Base-by-base conservation (phyloP, 2,329 filamentous ascomycete species). In the Beauveria caledonica region DNA sequence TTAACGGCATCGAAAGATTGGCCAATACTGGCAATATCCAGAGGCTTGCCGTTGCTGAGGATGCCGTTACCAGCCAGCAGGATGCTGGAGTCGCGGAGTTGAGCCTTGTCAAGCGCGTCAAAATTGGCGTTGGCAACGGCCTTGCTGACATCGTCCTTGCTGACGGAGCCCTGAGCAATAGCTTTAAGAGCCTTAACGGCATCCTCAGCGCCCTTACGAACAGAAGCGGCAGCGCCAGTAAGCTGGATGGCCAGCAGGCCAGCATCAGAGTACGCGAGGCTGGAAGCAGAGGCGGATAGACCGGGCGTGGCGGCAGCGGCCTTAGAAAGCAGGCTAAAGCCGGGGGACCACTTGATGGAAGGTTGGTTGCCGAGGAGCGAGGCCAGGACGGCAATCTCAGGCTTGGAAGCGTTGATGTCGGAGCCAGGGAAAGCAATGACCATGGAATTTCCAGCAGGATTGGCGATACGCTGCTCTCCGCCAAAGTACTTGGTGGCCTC, bases 91-190 rank as follows among this genome's bases (percentile, higher is more conserved):
- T 87, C 83, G 64, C 89, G 85, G 69, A 87, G 86, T 78, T 97
- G 89, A 66, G 86, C 89, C 65, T 86, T 83, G 71, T 95, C 90
- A 59, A 97, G 82, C 66, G 91, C 88, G 73, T 89, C 87, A 78
- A 96, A 99, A 78, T 96, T 97, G 71, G 94, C 94, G 70, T 89
- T 86, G 63, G 93, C 90, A 73, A 92, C 85, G 56, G 94, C 94
- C 83, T 97, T 97, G 75, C 87, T 85, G 72, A 97, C 82, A 64
- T 94, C 88, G 76, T 99, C 94, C 72, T 89, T 87, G 75, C 82
- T 84, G 68, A 94, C 82, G 60, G 86, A 79, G 66, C 90, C 90
- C 58, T 85, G 83, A 15, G 90, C 86, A 66, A 96, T 82, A 75
- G 84, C 85, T 84, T 96, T 90, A 68, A 99, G 80, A 49, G 86